These are phyloP conservation scores for Phialophora chinensis DNA, from an alignment of 2,329 filamentous ascomycete species.

Conservation along the genomic window DNA sequence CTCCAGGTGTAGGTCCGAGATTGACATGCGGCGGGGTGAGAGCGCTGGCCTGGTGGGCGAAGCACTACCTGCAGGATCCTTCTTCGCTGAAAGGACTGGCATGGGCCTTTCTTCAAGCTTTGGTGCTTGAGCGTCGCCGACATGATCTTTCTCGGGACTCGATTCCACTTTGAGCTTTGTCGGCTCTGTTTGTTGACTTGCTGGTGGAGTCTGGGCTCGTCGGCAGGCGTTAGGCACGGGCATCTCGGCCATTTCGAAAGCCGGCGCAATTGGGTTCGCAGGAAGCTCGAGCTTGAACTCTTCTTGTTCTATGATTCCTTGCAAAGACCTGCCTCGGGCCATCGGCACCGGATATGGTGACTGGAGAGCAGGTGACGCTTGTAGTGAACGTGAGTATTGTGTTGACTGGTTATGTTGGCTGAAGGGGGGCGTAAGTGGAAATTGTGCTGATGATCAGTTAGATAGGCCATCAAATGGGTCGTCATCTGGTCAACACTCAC, in stretches of 20 bases:
- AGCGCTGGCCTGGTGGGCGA: slow-evolving; percentile 47
- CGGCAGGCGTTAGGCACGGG: slow-evolving; percentile 46
- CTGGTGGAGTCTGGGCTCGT: slow-evolving; percentile 21
- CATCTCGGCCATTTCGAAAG: slow-evolving; percentile 61
- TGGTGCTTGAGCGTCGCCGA: slow-evolving; percentile 18
- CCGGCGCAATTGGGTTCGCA: slow-evolving; percentile 13
- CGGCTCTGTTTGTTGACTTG: slow-evolving; percentile 23
- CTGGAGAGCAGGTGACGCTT: slow-evolving; percentile 50
- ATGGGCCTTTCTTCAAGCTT: slow-evolving; percentile 29
- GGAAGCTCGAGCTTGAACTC: slow-evolving; percentile 49
- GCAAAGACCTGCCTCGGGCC: slow-evolving; percentile 54
- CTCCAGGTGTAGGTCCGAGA: slow-evolving; percentile 58
- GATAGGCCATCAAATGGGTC: slow-evolving; percentile 6
- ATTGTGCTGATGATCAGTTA: slow-evolving; percentile 58
- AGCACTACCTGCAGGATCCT: slow-evolving; percentile 32
- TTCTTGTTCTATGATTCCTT: slow-evolving; percentile 61
- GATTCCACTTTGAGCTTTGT: slow-evolving; percentile 29
- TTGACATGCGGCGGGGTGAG: slow-evolving; percentile 52
- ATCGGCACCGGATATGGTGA: slow-evolving; percentile 48
- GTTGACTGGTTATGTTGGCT: slow-evolving; percentile 48
- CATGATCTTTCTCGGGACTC: slow-evolving; percentile 6
- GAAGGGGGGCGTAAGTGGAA: slow-evolving; percentile 70
- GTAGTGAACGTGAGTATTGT: slow-evolving; percentile 48
- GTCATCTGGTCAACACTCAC: slow-evolving; percentile 53
- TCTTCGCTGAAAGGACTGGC: slow-evolving; percentile 36